phyloP scores from a whole-genome alignment of 1,284 basidiomycete genomes.

The Cystobasidium slooffiae region DNA sequence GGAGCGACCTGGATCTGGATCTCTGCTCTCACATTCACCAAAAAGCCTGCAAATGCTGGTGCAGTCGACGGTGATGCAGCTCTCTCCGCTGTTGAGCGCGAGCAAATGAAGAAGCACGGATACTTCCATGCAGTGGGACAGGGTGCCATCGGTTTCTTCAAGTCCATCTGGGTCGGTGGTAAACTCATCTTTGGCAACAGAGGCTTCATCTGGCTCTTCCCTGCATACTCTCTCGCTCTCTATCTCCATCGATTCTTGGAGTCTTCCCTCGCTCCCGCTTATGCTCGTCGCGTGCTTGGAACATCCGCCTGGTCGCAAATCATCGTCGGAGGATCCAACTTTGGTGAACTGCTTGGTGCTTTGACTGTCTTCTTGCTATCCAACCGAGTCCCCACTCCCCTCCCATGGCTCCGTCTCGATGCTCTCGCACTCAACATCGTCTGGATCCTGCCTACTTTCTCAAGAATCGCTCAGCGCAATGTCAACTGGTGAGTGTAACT shows the following conservation, averaged over 20 bases:
- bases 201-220: conserved; percentile 53
- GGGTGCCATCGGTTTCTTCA: conserved; percentile 51
- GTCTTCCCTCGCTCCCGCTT: conserved; percentile 57
- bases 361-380: conserved; percentile 55
- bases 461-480: conserved; percentile 46
- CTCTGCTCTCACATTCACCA: conserved; percentile 43
- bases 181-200: conserved; percentile 54
- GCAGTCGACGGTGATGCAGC: conserved; percentile 28
- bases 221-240: conserved; percentile 54
- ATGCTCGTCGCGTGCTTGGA: conserved; percentile 55
- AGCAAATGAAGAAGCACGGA: conserved; percentile 29
- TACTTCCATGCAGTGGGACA: conserved; percentile 51
- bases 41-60: conserved; percentile 34
- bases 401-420: conserved; percentile 57
- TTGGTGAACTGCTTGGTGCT: conserved; percentile 57
- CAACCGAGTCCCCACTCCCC: conserved; percentile 54
- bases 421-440: conserved; percentile 56
- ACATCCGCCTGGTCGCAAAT: conserved; percentile 57
- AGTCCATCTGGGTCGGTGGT: conserved; percentile 55
- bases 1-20: conserved; percentile 52
- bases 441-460: conserved; percentile 57
- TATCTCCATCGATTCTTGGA: conserved; percentile 58
- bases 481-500: conserved; percentile 40
- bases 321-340: conserved; percentile 54
- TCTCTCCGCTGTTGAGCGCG: conserved; percentile 40